Evolutionary conservation across 345 rosid genomes (phyloP).

Genomic region (Eucalyptus sp.): DNA sequence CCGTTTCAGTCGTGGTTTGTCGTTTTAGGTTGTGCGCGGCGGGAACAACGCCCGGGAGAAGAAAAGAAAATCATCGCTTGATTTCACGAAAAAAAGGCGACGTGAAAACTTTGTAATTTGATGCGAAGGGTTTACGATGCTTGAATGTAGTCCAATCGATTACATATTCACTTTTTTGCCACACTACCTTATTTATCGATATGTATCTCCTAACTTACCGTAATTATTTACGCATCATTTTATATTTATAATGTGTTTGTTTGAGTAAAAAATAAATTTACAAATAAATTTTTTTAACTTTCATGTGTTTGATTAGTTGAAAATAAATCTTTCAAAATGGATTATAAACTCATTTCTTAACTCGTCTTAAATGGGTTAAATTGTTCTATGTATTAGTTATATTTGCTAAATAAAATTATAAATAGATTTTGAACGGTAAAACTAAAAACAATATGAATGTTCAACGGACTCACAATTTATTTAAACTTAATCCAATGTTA

Average conservation of each 20-base stretch:
- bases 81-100: neutral
- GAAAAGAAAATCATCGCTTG: neutral
- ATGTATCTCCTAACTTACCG: neutral
- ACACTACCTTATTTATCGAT: neutral
- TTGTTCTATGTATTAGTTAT: fast-evolving
- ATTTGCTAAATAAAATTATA: too few relatives aligned
- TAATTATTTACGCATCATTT: neutral
- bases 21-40: neutral
- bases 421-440: fast-evolving
- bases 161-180: neutral
- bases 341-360: too few relatives aligned
- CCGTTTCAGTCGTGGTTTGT: neutral
- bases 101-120: neutral
- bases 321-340: too few relatives aligned
- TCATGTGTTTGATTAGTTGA: too few relatives aligned
- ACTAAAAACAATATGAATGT: fast-evolving
- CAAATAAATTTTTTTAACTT: fast-evolving
- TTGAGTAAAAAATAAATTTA: too few relatives aligned
- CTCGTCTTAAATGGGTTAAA: too few relatives aligned
- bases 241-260: too few relatives aligned
- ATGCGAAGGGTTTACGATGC: neutral
- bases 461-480: too few relatives aligned
- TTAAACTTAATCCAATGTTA: neutral
- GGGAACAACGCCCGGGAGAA: neutral
- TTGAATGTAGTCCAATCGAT: neutral